These are phyloP conservation scores for Cornus florida DNA, from an alignment of 148 eudicot genomes.

Conservation along the genomic window DNA sequence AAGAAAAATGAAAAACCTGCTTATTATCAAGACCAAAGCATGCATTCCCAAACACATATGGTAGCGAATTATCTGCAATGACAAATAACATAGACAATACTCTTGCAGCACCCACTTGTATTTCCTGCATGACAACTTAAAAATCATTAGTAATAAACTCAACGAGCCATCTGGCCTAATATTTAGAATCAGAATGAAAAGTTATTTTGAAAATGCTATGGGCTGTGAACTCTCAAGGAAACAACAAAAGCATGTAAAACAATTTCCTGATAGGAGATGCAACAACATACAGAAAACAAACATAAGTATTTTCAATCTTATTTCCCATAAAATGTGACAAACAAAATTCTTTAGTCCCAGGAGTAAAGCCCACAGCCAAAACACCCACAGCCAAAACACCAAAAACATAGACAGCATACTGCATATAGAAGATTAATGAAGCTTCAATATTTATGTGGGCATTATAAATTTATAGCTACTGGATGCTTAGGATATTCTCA, in stretches of 20 bases:
- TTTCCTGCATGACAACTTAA: constrained; percentile 47
- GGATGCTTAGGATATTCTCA: background rate
- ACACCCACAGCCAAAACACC: background rate
- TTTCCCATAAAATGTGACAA: too few species aligned
- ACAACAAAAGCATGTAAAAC: background rate
- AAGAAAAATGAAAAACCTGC: constrained; percentile 47
- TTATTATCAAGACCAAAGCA: constrained; percentile 68
- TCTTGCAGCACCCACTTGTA: constrained; percentile 73
- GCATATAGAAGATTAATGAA: background rate
- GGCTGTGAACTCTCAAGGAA: background rate
- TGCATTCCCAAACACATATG: constrained; percentile 48
- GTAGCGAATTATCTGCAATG: constrained; percentile 50
- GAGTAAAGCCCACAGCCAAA: background rate
- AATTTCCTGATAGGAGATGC: background rate
- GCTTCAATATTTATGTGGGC: background rate
- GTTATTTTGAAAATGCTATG: background rate
- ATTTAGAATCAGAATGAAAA: background rate
- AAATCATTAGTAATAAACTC: constrained; percentile 10
- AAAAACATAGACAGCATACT: constrained; percentile 5
- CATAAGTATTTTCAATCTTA: background rate
- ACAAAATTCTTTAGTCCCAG: background rate
- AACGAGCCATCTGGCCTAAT: background rate
- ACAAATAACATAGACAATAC: constrained; percentile 61
- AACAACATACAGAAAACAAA: background rate
- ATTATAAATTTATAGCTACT: background rate